phyloP scores from a whole-genome alignment of 495 filamentous ascomycete genomes.

The Lasiosphaeriaceae sp. region DNA sequence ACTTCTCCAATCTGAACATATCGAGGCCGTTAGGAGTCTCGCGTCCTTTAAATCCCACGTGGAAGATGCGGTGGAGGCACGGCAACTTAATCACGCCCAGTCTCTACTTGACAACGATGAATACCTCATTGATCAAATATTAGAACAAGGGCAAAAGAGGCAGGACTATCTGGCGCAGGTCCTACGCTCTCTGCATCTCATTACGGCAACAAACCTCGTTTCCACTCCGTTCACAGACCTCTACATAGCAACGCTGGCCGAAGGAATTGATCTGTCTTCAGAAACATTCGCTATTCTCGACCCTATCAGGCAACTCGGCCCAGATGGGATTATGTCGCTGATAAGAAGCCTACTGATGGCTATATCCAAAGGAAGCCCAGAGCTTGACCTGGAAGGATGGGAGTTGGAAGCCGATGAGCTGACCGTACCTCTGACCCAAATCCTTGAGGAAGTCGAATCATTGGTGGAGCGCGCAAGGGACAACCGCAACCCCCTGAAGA shows the following conservation, averaged over 20 bases:
- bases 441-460: slow-evolving; percentile 36
- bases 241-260: slow-evolving; percentile 34
- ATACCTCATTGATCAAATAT: slow-evolving; percentile 24
- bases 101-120: slow-evolving; percentile 39
- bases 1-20: slow-evolving; percentile 53
- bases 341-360: slow-evolving; percentile 27
- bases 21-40: slow-evolving; percentile 72
- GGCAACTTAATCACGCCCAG: slow-evolving; percentile 31
- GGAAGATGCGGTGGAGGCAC: slow-evolving; percentile 35
- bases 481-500: slow-evolving; percentile 55
- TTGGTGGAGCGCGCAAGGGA: slow-evolving; percentile 39
- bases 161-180: slow-evolving; percentile 22
- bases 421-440: slow-evolving; percentile 28
- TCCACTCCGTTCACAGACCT: slow-evolving; percentile 30
- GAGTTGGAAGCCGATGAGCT: slow-evolving; percentile 33
- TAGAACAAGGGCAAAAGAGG: slow-evolving; percentile 17
- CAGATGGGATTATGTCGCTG: slow-evolving; percentile 38
- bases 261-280: slow-evolving; percentile 28
- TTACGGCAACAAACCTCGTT: slow-evolving; percentile 11
- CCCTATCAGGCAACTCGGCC: slow-evolving; percentile 36
- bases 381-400: slow-evolving; percentile 30
- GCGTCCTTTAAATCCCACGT: slow-evolving; percentile 67
- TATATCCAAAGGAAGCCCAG: slow-evolving; percentile 35
- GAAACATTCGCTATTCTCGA: slow-evolving; percentile 30
- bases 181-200: slow-evolving; percentile 25